Base-by-base conservation (phyloP, 306 rosid genomes). In the Cucurbita moschata region DNA sequence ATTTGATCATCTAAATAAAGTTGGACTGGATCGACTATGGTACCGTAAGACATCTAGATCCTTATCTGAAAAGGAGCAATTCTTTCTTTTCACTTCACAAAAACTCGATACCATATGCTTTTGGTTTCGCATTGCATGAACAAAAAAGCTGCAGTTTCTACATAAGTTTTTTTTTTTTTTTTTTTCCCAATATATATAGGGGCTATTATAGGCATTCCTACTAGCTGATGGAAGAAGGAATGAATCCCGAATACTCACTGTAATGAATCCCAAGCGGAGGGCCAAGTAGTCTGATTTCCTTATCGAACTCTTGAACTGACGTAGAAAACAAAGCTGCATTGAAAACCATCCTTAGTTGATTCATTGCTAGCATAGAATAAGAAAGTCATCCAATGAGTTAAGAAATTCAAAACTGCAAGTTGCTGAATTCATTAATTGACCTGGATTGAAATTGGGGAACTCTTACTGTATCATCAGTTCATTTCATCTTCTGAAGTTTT, bases 271-370 rank as follows among this genome's bases (percentile, higher is more conserved):
- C 60, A 89, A 83, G 71, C 98, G 97, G 62, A 94, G 87, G 70
- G 98, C 98, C 83, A 94, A 87, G 83, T 90, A 94, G 74, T 94
- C 97, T 4, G 95, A 91, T 78, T 88, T 94, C 83, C 72, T 79
- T 75, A 94, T 78, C 8, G 97, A 90, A 77, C 91, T 94, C 83
- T 82, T 85, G 81, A 94, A 94, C 73, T 94, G 97, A 46, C 94
- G 89, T 37, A 94, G 83, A 75, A 94, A 94, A 82, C 97, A 90
- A 58, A 94, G 94, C 98, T 94, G 95, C 94, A 84, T 72, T 58
- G 46, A 40, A 80, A 63, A 81, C 63, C 60, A 79, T 9, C 84
- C 73, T 67, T 21, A 21, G 19, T 19, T 62, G 68, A n/a, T 26
- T 12, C 42, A 23, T 12, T 46, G 38, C 23, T 19, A 67, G 9